Conservation (phyloP, 129 eudicot genomes). For the Silybum marianum region DNA sequence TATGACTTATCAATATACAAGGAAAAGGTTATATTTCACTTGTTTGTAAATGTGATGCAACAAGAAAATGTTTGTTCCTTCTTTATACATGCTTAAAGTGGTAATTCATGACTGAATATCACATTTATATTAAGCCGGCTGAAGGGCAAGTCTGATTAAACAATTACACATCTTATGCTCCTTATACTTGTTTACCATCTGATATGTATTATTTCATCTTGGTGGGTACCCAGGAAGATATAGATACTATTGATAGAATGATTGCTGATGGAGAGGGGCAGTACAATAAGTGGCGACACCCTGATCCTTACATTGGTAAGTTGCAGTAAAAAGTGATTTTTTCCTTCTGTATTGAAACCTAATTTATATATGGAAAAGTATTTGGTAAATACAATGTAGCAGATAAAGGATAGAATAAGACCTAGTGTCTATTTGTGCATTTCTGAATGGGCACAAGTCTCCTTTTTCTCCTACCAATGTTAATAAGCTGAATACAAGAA, state of each 20-base stretch:
- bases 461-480: neutral
- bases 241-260: constrained; percentile 86
- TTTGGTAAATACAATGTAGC: neutral
- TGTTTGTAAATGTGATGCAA: neutral
- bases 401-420: neutral
- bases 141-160: too few species aligned
- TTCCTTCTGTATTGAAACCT: neutral
- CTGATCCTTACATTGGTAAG: constrained; percentile 97
- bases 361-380: neutral
- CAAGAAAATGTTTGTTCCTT: neutral
- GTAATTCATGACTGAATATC: neutral
- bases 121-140: neutral
- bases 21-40: neutral
- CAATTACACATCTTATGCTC: neutral
- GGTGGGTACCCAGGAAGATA: constrained; percentile 64
- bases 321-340: constrained; percentile 7
- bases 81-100: neutral
- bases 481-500: neutral
- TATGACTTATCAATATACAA: neutral
- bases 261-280: constrained; percentile 85
- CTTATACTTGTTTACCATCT: constrained; percentile 13
- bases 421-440: neutral
- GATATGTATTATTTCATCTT: constrained; percentile 4
- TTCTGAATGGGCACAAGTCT: neutral
- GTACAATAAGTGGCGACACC: constrained; percentile 90